phyloP scores from a whole-genome alignment of 2,329 filamentous ascomycete genomes.

The Botrytis hyacinthi region DNA sequence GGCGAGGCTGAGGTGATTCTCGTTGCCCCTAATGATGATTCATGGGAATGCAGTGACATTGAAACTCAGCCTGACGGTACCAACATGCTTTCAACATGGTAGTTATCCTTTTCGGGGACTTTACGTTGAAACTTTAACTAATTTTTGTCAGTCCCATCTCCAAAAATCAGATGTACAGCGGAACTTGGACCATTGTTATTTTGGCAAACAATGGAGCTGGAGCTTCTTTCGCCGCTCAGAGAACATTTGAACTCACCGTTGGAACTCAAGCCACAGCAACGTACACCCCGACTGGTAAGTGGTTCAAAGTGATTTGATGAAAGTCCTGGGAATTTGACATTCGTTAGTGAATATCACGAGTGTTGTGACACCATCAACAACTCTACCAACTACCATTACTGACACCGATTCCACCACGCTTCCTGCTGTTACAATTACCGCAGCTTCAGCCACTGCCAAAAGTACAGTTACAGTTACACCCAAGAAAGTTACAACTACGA shows the following conservation, averaged over 20 bases:
- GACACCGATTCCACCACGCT: not conserved
- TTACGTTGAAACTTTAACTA: not conserved
- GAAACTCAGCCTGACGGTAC: conserved; percentile 6
- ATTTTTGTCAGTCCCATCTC: not conserved
- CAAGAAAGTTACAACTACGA: not conserved
- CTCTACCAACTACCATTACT: not conserved
- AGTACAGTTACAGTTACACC: conserved; percentile 15
- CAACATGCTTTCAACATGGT: conserved; percentile 19
- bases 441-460: conserved; percentile 4
- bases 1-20: conserved; percentile 17
- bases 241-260: conserved; percentile 14
- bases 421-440: conserved; percentile 1
- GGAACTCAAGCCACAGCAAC: conserved; percentile 14
- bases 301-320: not conserved
- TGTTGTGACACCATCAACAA: conserved; percentile 11
- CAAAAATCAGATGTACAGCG: conserved; percentile 18
- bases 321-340: not conserved
- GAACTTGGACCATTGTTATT: conserved; percentile 16
- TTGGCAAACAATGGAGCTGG: conserved; percentile 17
- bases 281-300: conserved; percentile 16
- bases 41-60: conserved; percentile 17
- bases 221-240: conserved; percentile 18
- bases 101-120: not conserved
- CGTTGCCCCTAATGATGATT: conserved; percentile 16
- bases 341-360: conserved; percentile 17